phyloP scores from a whole-genome alignment of 2,329 filamentous ascomycete genomes.

The Capronia americana region DNA sequence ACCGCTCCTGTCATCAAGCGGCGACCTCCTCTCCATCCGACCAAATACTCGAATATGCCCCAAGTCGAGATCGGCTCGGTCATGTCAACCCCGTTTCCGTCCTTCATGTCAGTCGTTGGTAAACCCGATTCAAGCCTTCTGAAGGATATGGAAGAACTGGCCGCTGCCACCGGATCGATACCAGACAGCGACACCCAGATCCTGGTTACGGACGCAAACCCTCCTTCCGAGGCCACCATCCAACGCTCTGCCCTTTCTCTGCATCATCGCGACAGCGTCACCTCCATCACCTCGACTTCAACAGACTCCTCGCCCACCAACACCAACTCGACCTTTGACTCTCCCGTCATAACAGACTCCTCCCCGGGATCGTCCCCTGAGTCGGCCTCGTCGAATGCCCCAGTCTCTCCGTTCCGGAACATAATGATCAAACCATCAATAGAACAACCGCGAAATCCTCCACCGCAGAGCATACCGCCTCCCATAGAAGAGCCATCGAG shows the following conservation, averaged over 20 bases:
- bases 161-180: constrained; percentile 24
- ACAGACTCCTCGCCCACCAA: constrained; percentile 95
- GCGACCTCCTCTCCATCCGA: constrained; percentile 32
- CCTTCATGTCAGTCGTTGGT: constrained; percentile 40
- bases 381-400: constrained; percentile 77
- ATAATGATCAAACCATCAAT: constrained; percentile 39
- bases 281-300: constrained; percentile 70
- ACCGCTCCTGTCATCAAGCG: constrained; percentile 29
- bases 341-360: constrained; percentile 84
- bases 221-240: constrained; percentile 13
- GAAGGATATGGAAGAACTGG: constrained; percentile 34
- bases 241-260: constrained; percentile 24
- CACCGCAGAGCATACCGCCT: constrained; percentile 39
- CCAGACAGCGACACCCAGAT: constrained; percentile 30
- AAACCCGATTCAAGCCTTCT: constrained; percentile 25
- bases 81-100: constrained; percentile 39
- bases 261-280: constrained; percentile 52
- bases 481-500: constrained; percentile 47
- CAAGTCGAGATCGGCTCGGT: constrained; percentile 37
- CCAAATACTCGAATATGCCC: constrained; percentile 36
- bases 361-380: constrained; percentile 93
- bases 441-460: constrained; percentile 2
- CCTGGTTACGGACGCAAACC: constrained; percentile 31
- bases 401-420: constrained; percentile 51
- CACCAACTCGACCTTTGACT: constrained; percentile 89